A percentile compares a stretch with the other conserved stretches of the same genome.
These are phyloP conservation scores for Chaetoceros tenuissimus DNA, from an alignment of 108 stramenopile species.

Conservation along the genomic window DNA sequence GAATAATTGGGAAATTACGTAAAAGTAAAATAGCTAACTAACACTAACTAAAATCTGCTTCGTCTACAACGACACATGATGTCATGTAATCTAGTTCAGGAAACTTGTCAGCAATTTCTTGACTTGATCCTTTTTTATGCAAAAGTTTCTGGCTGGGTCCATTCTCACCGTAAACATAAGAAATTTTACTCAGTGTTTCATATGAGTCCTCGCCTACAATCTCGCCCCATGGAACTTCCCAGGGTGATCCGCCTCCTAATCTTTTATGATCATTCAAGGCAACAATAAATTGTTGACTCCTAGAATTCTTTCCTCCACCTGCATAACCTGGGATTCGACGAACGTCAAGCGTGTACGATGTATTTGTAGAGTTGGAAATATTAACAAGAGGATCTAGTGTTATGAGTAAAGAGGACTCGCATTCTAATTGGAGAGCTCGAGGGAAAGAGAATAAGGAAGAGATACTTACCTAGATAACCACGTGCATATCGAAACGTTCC, in stretches of 20 bases:
- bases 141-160: constrained; percentile 38
- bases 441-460: too few species aligned
- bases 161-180: constrained; percentile 53
- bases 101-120: constrained; percentile 22
- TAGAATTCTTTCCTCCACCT: constrained; percentile 46
- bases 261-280: constrained; percentile 40
- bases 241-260: constrained; percentile 66
- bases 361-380: too few species aligned
- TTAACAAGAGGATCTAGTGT: too few species aligned
- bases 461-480: constrained; percentile 73
- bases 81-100: constrained; percentile 50
- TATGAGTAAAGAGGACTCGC: too few species aligned
- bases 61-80: constrained; percentile 37
- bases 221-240: constrained; percentile 73
- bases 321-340: too few species aligned
- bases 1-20: background rate
- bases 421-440: too few species aligned
- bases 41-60: too few species aligned
- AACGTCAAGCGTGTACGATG: too few species aligned
- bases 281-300: constrained; percentile 60
- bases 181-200: constrained; percentile 37
- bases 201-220: constrained; percentile 44
- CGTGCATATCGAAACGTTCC: constrained; percentile 63
- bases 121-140: constrained; percentile 29
- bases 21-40: too few species aligned